These are phyloP conservation scores for Hanseniaspora clermontiae DNA, from an alignment of 805 yeast genomes.

Conservation along the genomic window DNA sequence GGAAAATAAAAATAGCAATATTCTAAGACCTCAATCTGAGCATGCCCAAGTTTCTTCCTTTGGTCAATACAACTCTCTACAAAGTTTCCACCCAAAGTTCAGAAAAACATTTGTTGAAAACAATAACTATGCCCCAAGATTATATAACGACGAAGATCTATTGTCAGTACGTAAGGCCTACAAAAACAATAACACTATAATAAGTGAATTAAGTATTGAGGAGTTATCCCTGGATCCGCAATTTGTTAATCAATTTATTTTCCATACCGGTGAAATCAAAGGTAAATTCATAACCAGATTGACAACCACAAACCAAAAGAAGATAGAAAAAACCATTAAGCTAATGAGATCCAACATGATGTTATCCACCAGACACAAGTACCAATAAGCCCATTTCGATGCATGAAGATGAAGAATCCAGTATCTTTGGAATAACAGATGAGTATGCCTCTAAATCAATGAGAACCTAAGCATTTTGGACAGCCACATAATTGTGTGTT, in stretches of 20 bases:
- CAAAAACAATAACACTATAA: constrained; percentile 2
- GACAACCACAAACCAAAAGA: neutral
- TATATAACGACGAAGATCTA: neutral
- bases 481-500: no score
- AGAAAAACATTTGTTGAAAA: neutral
- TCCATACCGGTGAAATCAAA: constrained; percentile 11
- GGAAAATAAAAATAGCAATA: neutral
- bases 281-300: constrained; percentile 1
- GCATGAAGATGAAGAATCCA: no score
- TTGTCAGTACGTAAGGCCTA: neutral
- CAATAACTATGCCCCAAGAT: neutral
- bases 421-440: no score
- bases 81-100: neutral
- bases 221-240: neutral
- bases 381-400: neutral
- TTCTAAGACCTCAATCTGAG: neutral
- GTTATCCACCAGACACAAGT: constrained; percentile 12
- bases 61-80: neutral
- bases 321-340: neutral
- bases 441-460: no score
- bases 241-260: constrained; percentile 5
- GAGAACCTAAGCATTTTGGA: no score
- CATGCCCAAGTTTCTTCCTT: neutral
- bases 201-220: neutral
- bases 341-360: neutral